phyloP scores from a whole-genome alignment of 495 filamentous ascomycete genomes.

The Jackrogersella multiformis region DNA sequence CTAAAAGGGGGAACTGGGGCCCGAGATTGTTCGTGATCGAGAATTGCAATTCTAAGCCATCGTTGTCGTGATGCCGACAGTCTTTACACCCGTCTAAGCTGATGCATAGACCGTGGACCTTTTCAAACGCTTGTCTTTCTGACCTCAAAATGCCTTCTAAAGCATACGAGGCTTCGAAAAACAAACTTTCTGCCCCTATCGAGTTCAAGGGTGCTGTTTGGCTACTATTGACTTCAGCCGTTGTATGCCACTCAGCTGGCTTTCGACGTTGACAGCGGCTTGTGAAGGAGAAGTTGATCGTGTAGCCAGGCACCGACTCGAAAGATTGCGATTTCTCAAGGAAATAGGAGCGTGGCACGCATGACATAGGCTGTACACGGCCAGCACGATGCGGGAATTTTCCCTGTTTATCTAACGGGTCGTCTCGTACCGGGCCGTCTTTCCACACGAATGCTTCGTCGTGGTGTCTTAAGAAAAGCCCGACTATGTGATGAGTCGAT shows the following conservation, averaged over 20 bases:
- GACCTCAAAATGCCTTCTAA: conserved; percentile 49
- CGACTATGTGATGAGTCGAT: conserved; percentile 55
- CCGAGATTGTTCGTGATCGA: conserved; percentile 56
- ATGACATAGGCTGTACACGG: conserved; percentile 49
- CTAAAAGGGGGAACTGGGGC: conserved; percentile 47
- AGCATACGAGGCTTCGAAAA: conserved; percentile 50
- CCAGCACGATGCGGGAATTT: conserved; percentile 45
- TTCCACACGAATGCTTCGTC: conserved; percentile 56
- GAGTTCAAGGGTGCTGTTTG: conserved; percentile 55
- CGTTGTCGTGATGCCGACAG: conserved; percentile 47
- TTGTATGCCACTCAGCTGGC: conserved; percentile 41
- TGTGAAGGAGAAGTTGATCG: conserved; percentile 51
- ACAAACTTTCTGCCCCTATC: conserved; percentile 50
- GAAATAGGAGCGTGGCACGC: conserved; percentile 54
- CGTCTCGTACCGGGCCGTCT: conserved; percentile 50
- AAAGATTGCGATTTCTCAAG: conserved; percentile 54
- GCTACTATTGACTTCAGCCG: conserved; percentile 48
- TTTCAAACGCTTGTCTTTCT: conserved; percentile 48
- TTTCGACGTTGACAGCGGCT: conserved; percentile 50
- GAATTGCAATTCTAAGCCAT: conserved; percentile 51
- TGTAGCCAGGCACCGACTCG: conserved; percentile 56
- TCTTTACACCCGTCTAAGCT: conserved; percentile 36
- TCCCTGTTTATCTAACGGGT: conserved; percentile 40
- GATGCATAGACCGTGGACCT: conserved; percentile 38
- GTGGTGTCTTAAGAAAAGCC: conserved; percentile 56